Evolutionary conservation across 805 yeast species (phyloP).

Genomic region (Cyberlindnera samutprakarnensis): DNA sequence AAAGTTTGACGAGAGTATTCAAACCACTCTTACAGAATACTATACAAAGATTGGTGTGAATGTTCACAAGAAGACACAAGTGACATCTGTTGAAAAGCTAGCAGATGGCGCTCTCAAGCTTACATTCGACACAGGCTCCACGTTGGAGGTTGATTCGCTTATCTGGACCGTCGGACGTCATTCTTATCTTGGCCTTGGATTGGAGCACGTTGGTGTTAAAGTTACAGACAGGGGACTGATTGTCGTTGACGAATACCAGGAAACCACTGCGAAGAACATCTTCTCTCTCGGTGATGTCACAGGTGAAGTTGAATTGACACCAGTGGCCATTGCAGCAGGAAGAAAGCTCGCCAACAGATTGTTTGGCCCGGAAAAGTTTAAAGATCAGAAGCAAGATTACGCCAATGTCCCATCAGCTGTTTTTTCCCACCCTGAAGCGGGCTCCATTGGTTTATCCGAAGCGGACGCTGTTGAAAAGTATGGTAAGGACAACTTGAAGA

Average conservation of each 20-base stretch:
- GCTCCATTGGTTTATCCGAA: slow-evolving; percentile 84
- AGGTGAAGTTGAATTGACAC: slow-evolving; percentile 90
- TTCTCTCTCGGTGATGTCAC: slow-evolving; percentile 92
- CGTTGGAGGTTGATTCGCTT: slow-evolving; percentile 65
- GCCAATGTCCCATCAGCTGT: slow-evolving; percentile 87
- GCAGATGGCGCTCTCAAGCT: slow-evolving; percentile 44
- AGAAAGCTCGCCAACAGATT: slow-evolving; percentile 87
- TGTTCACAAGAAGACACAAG: slow-evolving; percentile 62
- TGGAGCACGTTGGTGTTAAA: slow-evolving; percentile 70
- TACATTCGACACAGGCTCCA: slow-evolving; percentile 30
- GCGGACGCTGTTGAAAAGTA: slow-evolving; percentile 67
- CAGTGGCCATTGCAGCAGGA: slow-evolving; percentile 98
- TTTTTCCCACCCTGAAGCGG: slow-evolving; percentile 98
- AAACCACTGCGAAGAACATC: slow-evolving; percentile 61
- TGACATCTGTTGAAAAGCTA: slow-evolving; percentile 39
- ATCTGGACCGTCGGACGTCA: slow-evolving; percentile 95
- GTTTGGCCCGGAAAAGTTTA: slow-evolving; percentile 71
- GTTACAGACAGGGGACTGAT: slow-evolving; percentile 54
- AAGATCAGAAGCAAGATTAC: slow-evolving; percentile 76
- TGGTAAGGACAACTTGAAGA: slow-evolving; percentile 74
- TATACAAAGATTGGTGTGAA: slow-evolving; percentile 78
- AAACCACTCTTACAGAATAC: slow-evolving; percentile 68
- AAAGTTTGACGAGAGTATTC: slow-evolving; percentile 77
- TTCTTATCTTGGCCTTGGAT: slow-evolving; percentile 65
- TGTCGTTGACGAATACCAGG: slow-evolving; percentile 81